Evolutionary conservation across 345 rosid species (phyloP), one percentile per base, ranked within the genome.

Genomic region (Gossypium arboreum): DNA sequence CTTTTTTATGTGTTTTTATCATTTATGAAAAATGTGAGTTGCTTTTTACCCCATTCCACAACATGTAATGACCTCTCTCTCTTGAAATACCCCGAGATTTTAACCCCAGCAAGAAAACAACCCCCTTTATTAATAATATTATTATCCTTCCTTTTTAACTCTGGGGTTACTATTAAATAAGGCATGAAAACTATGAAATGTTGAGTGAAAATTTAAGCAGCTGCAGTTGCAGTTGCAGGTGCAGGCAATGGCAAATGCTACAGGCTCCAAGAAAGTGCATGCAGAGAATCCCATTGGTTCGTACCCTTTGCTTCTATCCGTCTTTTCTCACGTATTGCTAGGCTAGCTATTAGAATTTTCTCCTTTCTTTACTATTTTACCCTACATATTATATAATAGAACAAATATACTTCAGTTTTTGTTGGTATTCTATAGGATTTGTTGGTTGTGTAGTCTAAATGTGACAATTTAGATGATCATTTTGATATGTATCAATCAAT

Each of bases 211-310:
- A 73, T 3, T 3, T 41, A 64, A 75, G 63, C 82, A 57, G 68
- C 12, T 73, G 73, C 62, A 34, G 41, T 5, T 34, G 41, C 41
- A 34, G 41, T 34, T 34, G 39, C 41, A 34, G 41, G 7, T 65
- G 68, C 58, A 72, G 68, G 68, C 68, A 9, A 68, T 55, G 65
- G 69, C 72, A 57, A 54, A 64, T 25, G 69, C 63, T 70, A 72
- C 64, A 75, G 52, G 34, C 65, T 70, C 45, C 75, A 59, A 66
- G 79, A 67, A 75, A 75, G 52, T 29, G 75, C 75, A 34, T 5
- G 41, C 41, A 73, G 74, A 61, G 18, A 73, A 76, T 48, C 73
- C 73, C 71, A 79, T 84, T 79, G 86, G 88, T 70, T 77, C 69
- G 64, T 73, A 79, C 71, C 55, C 41, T 68, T 66, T 61, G 69